These are phyloP conservation scores for Fusarium pseudoanthophilum DNA, from an alignment of 2,329 filamentous ascomycete species.

Conservation along the genomic window DNA sequence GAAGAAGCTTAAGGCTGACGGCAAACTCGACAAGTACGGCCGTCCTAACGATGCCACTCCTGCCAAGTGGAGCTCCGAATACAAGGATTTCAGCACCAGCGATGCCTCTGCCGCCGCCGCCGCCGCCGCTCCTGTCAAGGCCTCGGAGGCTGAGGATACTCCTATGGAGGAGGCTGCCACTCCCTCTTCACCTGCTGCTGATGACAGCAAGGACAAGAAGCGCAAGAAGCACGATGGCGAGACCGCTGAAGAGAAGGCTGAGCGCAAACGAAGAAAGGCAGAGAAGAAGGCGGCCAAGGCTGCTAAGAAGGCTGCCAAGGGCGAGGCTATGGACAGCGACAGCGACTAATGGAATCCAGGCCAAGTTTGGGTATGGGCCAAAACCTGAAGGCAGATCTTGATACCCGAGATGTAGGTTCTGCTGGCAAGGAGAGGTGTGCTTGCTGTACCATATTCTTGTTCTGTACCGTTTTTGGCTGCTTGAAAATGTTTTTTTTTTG, in stretches of 20 bases:
- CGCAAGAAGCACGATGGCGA: slow-evolving; percentile 87
- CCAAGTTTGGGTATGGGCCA: slow-evolving; percentile 15
- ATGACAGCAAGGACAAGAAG: slow-evolving; percentile 70
- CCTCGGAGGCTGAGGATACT: slow-evolving; percentile 52
- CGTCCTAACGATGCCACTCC: slow-evolving; percentile 92
- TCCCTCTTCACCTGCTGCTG: slow-evolving; percentile 54
- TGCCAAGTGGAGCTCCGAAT: slow-evolving; percentile 89
- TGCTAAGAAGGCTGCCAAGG: slow-evolving; percentile 65
- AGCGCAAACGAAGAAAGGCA: slow-evolving; percentile 69
- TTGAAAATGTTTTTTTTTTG: slow-evolving; percentile 36
- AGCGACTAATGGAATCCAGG: slow-evolving; percentile 56
- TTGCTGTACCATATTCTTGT: slow-evolving; percentile 45
- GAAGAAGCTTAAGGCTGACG: slow-evolving; percentile 99
- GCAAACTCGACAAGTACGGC: slow-evolving; percentile 98
- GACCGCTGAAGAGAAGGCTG: slow-evolving; percentile 74
- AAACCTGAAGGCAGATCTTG: slow-evolving; percentile 28
- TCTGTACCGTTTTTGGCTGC: slow-evolving; percentile 38
- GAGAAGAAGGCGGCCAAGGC: slow-evolving; percentile 69
- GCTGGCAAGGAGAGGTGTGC: slow-evolving; percentile 42
- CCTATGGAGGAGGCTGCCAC: slow-evolving; percentile 51
- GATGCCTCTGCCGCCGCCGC: slow-evolving; percentile 57
- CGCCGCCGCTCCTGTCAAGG: slow-evolving; percentile 55
- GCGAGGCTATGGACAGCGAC: slow-evolving; percentile 63
- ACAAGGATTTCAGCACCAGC: slow-evolving; percentile 85
- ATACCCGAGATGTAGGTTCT: slow-evolving; percentile 38